These are phyloP conservation scores for Globisporangium lucens DNA, from an alignment of 352 stramenopile genomes.

Conservation along the genomic window DNA sequence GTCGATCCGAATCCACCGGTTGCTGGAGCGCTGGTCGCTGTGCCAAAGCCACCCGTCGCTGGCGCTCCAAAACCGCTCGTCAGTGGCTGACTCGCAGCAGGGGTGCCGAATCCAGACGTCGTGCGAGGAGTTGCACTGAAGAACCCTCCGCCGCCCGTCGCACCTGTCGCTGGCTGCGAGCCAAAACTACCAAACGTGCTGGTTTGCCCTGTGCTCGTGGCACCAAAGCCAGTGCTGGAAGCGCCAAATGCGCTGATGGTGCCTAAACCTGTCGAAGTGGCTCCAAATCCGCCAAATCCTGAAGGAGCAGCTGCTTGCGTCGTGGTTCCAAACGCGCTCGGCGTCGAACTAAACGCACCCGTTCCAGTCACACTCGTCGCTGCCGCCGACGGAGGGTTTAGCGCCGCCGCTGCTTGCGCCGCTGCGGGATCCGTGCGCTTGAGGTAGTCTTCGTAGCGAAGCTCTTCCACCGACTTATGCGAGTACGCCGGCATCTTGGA, in stretches of 20 bases:
- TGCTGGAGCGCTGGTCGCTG: conserved; percentile 22
- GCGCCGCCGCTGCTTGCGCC: conserved; percentile 33
- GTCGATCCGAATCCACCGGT: conserved; percentile 35
- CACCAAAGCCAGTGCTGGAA: conserved; percentile 24
- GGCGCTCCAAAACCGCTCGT: conserved; percentile 44
- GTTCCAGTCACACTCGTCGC: conserved; percentile 29
- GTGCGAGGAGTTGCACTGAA: conserved; percentile 34
- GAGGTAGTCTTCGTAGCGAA: conserved; percentile 47
- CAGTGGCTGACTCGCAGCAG: conserved; percentile 20
- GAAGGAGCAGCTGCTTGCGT: conserved; percentile 26
- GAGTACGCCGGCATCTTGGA: conserved; percentile 36
- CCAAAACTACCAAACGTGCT: conserved; percentile 56
- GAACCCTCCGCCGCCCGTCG: conserved; percentile 25
- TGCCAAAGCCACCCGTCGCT: conserved; percentile 33
- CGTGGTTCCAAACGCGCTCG: conserved; percentile 23
- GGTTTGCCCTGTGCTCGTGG: conserved; percentile 13
- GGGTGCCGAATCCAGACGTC: conserved; percentile 34
- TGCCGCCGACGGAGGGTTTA: conserved; percentile 38
- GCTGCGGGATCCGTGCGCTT: conserved; percentile 33
- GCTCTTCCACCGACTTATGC: conserved; percentile 40
- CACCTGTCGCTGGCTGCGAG: conserved; percentile 29
- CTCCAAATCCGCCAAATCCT: conserved; percentile 46
- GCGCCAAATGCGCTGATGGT: conserved; percentile 20
- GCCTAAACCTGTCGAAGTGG: conserved; percentile 19
- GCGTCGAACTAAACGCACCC: conserved; percentile 37